Base-by-base conservation (phyloP, 2,329 filamentous ascomycete species). In the Penicillium fuscoglaucum region DNA sequence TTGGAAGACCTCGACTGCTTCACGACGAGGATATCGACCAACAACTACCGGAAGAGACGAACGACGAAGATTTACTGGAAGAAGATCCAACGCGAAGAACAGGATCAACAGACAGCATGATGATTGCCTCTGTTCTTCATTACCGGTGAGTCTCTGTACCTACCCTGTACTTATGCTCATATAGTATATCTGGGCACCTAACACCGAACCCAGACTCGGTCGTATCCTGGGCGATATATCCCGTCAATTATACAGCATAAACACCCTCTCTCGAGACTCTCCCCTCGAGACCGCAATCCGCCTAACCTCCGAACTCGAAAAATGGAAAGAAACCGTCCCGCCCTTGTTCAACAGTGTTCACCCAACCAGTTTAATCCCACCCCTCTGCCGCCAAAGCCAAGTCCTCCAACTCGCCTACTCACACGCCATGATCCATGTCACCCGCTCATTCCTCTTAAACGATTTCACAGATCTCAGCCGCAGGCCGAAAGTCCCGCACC, bases 21-120 rank as follows among this genome's bases (percentile, higher is more conserved):
- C 84, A 86, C 49, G 85, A 88, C 45, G 83, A 87, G 35, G 84
- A 88, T 51, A 84, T 87, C 48, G 85, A 88, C 52, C 85, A 87
- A 57, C 79, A 82, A 2, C 76, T 84, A n/a, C 85, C 85, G 5
- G 70, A 74, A 26, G 75, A 76, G 53, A 77, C 85, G 44, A 83
- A 85, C 55, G 84, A 87, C 58, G 81, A 84, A 39, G 79, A 85
- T 31, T 80, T 87, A 72, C 77, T 80, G 0, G 64, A 77, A 9
- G 66, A 77, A 33, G 73, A 82, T 26, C 67, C 76, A 8, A 60
- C 64, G 1, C 58, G 72, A 3, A 68, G 74, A 24, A 69, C 68
- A 46, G 71, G 76, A 4, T 67, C 72, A 9, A 66, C 71, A 3
- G 72, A 76, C 52, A 70, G 70, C 52, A 74, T 76, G 73, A 76